These are phyloP conservation scores for Phyllosticta ampelicida DNA, from an alignment of 2,329 filamentous ascomycete species.

Conservation along the genomic window DNA sequence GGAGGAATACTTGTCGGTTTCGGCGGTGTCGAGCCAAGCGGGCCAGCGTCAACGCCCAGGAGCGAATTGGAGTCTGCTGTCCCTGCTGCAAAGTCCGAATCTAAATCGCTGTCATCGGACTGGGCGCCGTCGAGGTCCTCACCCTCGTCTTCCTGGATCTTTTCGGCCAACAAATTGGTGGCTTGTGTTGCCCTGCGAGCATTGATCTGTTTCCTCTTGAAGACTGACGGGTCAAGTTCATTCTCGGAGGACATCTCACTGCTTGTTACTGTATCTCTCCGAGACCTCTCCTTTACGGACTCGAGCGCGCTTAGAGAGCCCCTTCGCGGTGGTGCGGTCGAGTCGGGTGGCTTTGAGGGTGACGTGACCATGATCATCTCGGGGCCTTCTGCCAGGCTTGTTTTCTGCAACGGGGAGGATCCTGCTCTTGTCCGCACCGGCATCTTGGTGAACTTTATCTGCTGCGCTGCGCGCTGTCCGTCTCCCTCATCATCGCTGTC, in stretches of 20 bases:
- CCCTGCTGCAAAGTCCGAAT: slow-evolving; percentile 29
- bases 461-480: slow-evolving; percentile 53
- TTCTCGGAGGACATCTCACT: slow-evolving; percentile 78
- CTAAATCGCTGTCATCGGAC: slow-evolving; percentile 27
- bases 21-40: slow-evolving; percentile 44
- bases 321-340: slow-evolving; percentile 39
- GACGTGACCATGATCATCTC: slow-evolving; percentile 48
- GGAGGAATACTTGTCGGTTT: slow-evolving; percentile 32
- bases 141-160: slow-evolving; percentile 34
- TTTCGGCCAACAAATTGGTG: slow-evolving; percentile 41
- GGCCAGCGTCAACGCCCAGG: slow-evolving; percentile 52
- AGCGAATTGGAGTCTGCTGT: slow-evolving; percentile 56
- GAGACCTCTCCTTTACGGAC: slow-evolving; percentile 55
- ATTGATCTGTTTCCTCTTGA: slow-evolving; percentile 52
- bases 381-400: slow-evolving; percentile 39
- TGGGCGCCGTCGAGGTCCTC: slow-evolving; percentile 30
- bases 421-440: slow-evolving; percentile 75
- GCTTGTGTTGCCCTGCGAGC: slow-evolving; percentile 47
- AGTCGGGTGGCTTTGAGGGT: slow-evolving; percentile 38
- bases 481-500: slow-evolving; percentile 73
- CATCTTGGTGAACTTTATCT: slow-evolving; percentile 96
- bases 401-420: slow-evolving; percentile 71
- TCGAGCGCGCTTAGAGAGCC: slow-evolving; percentile 64
- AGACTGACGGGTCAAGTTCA: slow-evolving; percentile 58
- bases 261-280: slow-evolving; percentile 68